Conservation (phyloP, 495 filamentous ascomycete species). For the Lasiosphaeria ovina region DNA sequence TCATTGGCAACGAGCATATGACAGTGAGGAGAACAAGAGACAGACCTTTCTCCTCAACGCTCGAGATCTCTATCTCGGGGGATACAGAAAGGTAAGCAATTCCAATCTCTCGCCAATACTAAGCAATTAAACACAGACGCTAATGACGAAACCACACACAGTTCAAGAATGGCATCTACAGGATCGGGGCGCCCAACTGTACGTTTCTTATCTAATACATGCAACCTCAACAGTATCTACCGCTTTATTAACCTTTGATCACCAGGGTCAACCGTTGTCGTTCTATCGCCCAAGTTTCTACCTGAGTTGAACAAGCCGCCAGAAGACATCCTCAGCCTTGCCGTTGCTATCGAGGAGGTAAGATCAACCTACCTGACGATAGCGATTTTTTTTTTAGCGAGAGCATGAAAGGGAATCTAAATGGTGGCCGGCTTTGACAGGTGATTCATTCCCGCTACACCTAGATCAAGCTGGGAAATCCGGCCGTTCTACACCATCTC, state of each 20-base stretch:
- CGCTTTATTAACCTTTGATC: no score
- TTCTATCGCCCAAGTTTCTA: constrained; percentile 34
- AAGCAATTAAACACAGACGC: background rate
- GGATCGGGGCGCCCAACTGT: constrained; percentile 32
- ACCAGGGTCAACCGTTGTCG: constrained; percentile 26
- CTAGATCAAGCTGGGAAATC: constrained; percentile 14
- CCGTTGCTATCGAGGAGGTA: constrained; percentile 32
- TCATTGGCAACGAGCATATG: constrained; percentile 32
- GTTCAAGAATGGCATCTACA: constrained; percentile 38
- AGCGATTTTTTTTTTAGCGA: background rate
- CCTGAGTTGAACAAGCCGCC: constrained; percentile 37
- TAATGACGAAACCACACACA: background rate
- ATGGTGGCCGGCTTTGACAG: constrained; percentile 42
- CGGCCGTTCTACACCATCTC: constrained; percentile 23
- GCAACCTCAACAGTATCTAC: background rate
- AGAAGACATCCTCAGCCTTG: constrained; percentile 36
- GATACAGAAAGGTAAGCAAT: constrained; percentile 32
- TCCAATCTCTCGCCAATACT: background rate
- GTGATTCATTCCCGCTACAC: constrained; percentile 30
- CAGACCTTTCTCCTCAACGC: constrained; percentile 30
- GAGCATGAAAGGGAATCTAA: background rate
- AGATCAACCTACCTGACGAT: background rate
- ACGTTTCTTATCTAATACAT: background rate
- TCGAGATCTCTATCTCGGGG: constrained; percentile 29
- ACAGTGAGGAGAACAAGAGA: constrained; percentile 32